A percentile compares a stretch with the other conserved stretches of the same genome.
Conservation (phyloP, 345 rosid genomes). For the Acer yangbiense region DNA sequence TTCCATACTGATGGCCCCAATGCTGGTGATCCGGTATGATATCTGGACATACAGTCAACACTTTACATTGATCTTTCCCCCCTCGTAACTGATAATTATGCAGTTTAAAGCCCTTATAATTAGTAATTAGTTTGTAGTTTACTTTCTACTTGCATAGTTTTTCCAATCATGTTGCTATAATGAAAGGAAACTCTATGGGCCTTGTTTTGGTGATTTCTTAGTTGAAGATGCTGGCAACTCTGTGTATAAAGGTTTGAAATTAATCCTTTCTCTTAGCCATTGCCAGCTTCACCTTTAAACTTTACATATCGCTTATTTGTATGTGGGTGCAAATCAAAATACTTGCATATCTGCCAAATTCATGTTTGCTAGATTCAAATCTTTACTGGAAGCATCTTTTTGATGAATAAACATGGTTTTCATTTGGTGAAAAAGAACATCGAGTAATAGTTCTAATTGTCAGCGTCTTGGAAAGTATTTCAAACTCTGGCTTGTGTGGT, state of each 20-base stretch:
- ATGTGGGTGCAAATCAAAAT: not conserved
- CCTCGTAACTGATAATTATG: not conserved
- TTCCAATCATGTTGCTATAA: not conserved
- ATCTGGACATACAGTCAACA: constrained; percentile 5
- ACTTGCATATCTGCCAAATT: not conserved
- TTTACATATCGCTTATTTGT: not conserved
- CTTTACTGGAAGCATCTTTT: not conserved
- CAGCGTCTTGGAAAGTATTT: not conserved
- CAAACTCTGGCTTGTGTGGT: not conserved
- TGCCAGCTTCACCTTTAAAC: not conserved
- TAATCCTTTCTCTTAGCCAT: not conserved
- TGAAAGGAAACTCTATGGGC: not conserved
- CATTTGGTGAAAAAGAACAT: not conserved
- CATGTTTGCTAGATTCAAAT: not conserved
- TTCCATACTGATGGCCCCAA: constrained; percentile 88
- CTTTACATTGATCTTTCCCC: not conserved
- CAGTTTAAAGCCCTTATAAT: not conserved
- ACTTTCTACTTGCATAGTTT: not conserved
- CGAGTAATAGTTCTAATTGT: not conserved
- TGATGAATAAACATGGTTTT: not conserved
- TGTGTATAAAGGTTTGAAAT: not conserved
- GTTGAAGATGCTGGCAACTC: not conserved
- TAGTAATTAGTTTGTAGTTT: not conserved
- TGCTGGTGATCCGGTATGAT: constrained; percentile 80
- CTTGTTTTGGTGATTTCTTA: not conserved